Percentiles rank a stretch among this genome's conserved stretches.
Evolutionary conservation across 2,329 filamentous ascomycete species (phyloP).

Genomic region (Fusarium haematococcum): DNA sequence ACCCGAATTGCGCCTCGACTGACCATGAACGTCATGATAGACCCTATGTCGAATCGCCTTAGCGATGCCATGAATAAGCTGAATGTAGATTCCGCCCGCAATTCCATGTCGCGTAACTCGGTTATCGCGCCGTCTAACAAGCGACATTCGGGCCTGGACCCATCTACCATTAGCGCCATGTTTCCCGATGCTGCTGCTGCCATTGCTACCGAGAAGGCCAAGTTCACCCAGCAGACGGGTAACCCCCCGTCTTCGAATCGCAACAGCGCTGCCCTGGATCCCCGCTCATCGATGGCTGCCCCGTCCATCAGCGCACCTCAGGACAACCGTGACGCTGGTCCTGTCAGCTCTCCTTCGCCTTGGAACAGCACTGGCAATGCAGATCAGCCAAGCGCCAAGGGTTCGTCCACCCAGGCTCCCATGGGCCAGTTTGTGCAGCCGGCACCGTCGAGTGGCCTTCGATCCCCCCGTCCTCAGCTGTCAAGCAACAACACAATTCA

Average conservation of each 20-base stretch:
- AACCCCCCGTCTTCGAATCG: conserved; percentile 91
- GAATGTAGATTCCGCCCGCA: conserved; percentile 86
- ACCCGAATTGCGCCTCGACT: neutral
- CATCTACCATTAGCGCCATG: conserved; percentile 97
- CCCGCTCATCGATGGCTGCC: conserved; percentile 78
- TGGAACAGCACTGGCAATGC: conserved; percentile 73
- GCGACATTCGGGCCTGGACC: conserved; percentile 93
- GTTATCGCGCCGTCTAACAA: conserved; percentile 83
- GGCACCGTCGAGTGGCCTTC: conserved; percentile 76
- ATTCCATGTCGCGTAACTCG: conserved; percentile 85
- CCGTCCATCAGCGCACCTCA: conserved; percentile 76
- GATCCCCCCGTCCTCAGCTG: conserved; percentile 82
- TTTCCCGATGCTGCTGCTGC: conserved; percentile 98
- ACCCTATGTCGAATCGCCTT: conserved; percentile 95
- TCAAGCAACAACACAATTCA: conserved; percentile 79
- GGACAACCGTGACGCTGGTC: conserved; percentile 47
- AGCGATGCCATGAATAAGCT: conserved; percentile 98
- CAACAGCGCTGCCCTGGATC: conserved; percentile 85
- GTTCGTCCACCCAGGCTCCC: conserved; percentile 79
- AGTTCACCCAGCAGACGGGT: conserved; percentile 95
- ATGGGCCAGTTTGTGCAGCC: conserved; percentile 98
- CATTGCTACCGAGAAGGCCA: conserved; percentile 98
- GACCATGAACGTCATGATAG: conserved; percentile 59
- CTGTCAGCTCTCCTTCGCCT: conserved; percentile 68
- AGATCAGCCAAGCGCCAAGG: conserved; percentile 73